phyloP scores from a whole-genome alignment of 2,329 filamentous ascomycete species.

The Fusarium virguliforme region DNA sequence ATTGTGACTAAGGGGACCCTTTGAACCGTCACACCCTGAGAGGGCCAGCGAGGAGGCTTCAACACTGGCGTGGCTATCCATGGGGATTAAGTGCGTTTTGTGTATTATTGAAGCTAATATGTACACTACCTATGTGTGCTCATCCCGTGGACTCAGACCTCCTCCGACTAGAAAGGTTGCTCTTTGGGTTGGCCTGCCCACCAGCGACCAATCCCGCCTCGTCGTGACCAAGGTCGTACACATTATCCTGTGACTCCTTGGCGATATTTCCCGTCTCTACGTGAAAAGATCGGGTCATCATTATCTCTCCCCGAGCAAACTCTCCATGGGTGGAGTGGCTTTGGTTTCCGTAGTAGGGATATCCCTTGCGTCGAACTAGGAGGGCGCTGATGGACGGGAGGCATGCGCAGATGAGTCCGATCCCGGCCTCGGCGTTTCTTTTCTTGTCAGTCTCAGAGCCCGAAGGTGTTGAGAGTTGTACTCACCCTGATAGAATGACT shows the following conservation, averaged over 20 bases:
- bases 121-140: neutral
- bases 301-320: constrained; percentile 48
- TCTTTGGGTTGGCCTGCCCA: constrained; percentile 37
- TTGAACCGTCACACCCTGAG: too few species aligned
- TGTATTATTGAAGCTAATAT: too few species aligned
- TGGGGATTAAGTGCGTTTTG: too few species aligned
- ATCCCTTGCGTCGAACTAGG: constrained; percentile 38
- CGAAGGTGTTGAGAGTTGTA: fast-evolving
- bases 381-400: constrained; percentile 43
- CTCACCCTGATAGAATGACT: constrained; percentile 42
- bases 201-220: constrained; percentile 44
- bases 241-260: constrained; percentile 26
- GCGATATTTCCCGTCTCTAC: constrained; percentile 44
- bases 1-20: too few species aligned
- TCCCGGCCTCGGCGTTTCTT: constrained; percentile 42
- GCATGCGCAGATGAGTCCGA: constrained; percentile 41
- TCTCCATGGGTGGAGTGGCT: constrained; percentile 30
- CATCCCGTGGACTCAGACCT: constrained; percentile 24
- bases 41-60: too few species aligned
- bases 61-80: too few species aligned
- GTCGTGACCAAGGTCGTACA: constrained; percentile 43
- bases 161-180: constrained; percentile 24
- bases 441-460: neutral
- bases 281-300: constrained; percentile 52
- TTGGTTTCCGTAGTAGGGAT: constrained; percentile 47